phyloP scores from a whole-genome alignment of 2,329 filamentous ascomycete species.

The Colletotrichum tropicicola region DNA sequence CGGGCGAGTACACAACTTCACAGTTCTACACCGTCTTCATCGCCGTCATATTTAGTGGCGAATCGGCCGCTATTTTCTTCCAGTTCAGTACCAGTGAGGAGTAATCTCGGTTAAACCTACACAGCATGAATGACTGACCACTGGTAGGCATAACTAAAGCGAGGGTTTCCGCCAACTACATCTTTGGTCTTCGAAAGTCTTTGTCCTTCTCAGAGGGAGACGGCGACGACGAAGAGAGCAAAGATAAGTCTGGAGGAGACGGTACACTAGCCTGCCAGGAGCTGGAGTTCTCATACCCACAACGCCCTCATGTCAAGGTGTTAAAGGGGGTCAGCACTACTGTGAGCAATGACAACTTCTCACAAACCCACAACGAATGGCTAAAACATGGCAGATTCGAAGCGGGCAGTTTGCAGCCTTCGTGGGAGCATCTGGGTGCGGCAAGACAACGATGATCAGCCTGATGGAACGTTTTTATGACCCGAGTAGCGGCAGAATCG shows the following conservation, averaged over 20 bases:
- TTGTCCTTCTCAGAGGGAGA: no score
- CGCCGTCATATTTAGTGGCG: slow-evolving; percentile 55
- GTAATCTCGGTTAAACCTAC: no score
- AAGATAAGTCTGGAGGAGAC: no score
- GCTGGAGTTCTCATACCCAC: no score
- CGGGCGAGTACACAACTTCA: slow-evolving; percentile 54
- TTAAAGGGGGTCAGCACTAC: neutral
- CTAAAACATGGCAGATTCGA: slow-evolving; percentile 44
- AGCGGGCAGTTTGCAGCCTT: slow-evolving; percentile 62
- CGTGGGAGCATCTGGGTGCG: slow-evolving; percentile 63
- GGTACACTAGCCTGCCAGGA: no score
- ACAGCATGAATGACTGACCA: no score
- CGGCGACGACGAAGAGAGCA: no score
- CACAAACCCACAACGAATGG: no score
- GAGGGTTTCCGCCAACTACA: neutral
- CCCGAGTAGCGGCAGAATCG: slow-evolving; percentile 68
- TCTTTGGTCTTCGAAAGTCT: no score
- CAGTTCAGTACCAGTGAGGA: no score
- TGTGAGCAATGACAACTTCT: neutral
- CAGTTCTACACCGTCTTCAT: slow-evolving; percentile 63
- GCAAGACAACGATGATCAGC: slow-evolving; percentile 68
- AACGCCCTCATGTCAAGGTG: no score
- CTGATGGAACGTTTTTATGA: slow-evolving; percentile 76
- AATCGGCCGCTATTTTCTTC: slow-evolving; percentile 42
- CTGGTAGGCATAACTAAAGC: neutral